Percentiles rank a stretch among this genome's conserved stretches.
Evolutionary conservation across 805 yeast genomes (phyloP).

Genomic region (Barnettozyma wickerhamii): DNA sequence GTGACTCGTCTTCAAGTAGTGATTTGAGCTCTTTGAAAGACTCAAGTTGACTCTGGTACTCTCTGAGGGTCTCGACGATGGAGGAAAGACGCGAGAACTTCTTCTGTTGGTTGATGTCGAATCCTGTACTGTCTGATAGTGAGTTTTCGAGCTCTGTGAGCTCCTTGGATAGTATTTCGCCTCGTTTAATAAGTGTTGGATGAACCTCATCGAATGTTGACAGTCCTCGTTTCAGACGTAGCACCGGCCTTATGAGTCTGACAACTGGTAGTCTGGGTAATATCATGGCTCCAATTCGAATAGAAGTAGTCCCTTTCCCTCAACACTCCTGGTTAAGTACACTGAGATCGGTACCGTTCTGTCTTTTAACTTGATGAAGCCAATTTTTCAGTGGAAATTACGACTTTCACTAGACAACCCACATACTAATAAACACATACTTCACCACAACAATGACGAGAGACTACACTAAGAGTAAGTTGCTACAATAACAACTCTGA

Average conservation of each 20-base stretch:
- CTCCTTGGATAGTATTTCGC: conserved; percentile 39
- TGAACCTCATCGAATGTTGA: conserved; percentile 40
- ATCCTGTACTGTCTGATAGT: conserved; percentile 38
- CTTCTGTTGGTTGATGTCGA: conserved; percentile 46
- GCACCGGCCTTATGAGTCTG: too few species aligned
- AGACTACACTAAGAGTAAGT: conserved; percentile 6
- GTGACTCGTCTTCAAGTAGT: conserved; percentile 41
- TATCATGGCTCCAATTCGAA: too few species aligned
- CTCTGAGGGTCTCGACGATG: conserved; percentile 37
- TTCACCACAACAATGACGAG: neutral
- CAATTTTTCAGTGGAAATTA: too few species aligned
- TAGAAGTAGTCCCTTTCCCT: too few species aligned
- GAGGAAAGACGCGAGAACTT: conserved; percentile 41
- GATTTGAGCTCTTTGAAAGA: conserved; percentile 37
- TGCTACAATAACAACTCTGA: too few species aligned
- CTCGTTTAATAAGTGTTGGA: conserved; percentile 47
- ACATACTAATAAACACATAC: too few species aligned
- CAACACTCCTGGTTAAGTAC: too few species aligned
- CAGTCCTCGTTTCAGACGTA: too few species aligned
- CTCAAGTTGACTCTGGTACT: conserved; percentile 30
- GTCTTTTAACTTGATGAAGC: too few species aligned
- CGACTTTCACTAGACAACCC: too few species aligned
- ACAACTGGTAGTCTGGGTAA: too few species aligned
- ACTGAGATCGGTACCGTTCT: too few species aligned
- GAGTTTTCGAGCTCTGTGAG: conserved; percentile 35